A percentile compares a stretch with the other conserved stretches of the same genome.
Evolutionary conservation across 2,329 filamentous ascomycete genomes (phyloP).

Genomic region (Atkinsonella hypoxylon): DNA sequence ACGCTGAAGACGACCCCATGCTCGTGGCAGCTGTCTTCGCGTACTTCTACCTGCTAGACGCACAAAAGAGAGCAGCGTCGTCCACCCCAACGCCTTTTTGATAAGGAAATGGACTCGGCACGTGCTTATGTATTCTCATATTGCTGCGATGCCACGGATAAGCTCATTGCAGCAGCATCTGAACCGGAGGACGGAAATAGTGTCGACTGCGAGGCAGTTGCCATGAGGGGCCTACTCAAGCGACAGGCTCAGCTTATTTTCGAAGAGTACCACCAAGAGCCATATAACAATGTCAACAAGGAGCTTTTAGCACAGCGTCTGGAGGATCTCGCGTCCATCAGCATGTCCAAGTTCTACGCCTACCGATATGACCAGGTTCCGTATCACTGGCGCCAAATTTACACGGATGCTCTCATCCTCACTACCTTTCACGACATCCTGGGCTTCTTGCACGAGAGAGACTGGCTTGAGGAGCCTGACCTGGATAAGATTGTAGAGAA

Average conservation of each 20-base stretch:
- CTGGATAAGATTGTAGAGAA: slow-evolving; percentile 48
- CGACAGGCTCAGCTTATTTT: slow-evolving; percentile 17
- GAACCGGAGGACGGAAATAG: not conserved
- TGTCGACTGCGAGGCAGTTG: slow-evolving; percentile 7
- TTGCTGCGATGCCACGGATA: slow-evolving; percentile 14
- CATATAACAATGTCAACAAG: slow-evolving; percentile 5
- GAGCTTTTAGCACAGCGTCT: slow-evolving; percentile 29
- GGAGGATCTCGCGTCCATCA: slow-evolving; percentile 45
- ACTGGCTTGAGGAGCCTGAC: slow-evolving; percentile 8
- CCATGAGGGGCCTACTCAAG: slow-evolving; percentile 16
- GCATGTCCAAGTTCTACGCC: slow-evolving; percentile 56
- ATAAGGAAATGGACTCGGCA: not conserved
- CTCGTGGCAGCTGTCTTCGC: too few species aligned
- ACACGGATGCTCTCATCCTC: slow-evolving; percentile 58
- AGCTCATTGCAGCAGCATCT: slow-evolving; percentile 6
- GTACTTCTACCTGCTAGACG: too few species aligned
- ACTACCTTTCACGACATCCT: slow-evolving; percentile 35
- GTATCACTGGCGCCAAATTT: slow-evolving; percentile 55
- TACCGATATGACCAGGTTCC: slow-evolving; percentile 58
- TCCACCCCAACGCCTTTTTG: too few species aligned
- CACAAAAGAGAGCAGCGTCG: too few species aligned
- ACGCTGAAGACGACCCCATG: too few species aligned
- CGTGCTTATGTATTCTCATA: slow-evolving; percentile 8
- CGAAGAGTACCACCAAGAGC: too few species aligned
- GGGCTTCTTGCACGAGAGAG: not conserved